Percentiles rank a stretch among this genome's conserved stretches.
These are phyloP conservation scores for Citrus reticulata DNA, from an alignment of 345 rosid genomes.

Conservation along the genomic window DNA sequence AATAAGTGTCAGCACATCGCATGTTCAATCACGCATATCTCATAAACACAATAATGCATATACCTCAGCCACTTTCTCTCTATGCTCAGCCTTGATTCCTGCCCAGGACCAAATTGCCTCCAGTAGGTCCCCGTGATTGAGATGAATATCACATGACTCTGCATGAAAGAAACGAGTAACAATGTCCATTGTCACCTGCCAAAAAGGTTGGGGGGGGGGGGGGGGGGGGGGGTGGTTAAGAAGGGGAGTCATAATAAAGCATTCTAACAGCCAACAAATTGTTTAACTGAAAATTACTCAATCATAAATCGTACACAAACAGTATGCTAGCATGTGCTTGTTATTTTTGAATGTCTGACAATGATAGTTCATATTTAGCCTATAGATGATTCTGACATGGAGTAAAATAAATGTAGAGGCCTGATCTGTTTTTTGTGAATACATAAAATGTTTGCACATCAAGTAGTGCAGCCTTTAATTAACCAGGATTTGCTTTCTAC, in stretches of 20 bases:
- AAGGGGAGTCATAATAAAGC: background rate
- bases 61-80: constrained; percentile 95
- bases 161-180: constrained; percentile 50
- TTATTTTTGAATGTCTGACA: background rate
- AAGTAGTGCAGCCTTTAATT: background rate
- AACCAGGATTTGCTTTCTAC: background rate
- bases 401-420: background rate
- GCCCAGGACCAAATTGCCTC: constrained; percentile 96
- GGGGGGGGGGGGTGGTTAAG: background rate
- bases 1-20: constrained; percentile 23
- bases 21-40: constrained; percentile 2
- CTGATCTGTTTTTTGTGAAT: background rate
- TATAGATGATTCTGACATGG: background rate
- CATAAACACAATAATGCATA: constrained; percentile 9
- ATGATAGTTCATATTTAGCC: background rate
- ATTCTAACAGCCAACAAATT: background rate
- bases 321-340: background rate
- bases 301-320: background rate
- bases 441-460: background rate
- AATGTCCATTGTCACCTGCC: constrained; percentile 74
- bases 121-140: constrained; percentile 86
- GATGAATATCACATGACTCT: constrained; percentile 77
- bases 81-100: constrained; percentile 82
- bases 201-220: background rate
- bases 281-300: background rate